These are phyloP conservation scores for Phytophthora citricola DNA, from an alignment of 352 stramenopile species.

Conservation along the genomic window DNA sequence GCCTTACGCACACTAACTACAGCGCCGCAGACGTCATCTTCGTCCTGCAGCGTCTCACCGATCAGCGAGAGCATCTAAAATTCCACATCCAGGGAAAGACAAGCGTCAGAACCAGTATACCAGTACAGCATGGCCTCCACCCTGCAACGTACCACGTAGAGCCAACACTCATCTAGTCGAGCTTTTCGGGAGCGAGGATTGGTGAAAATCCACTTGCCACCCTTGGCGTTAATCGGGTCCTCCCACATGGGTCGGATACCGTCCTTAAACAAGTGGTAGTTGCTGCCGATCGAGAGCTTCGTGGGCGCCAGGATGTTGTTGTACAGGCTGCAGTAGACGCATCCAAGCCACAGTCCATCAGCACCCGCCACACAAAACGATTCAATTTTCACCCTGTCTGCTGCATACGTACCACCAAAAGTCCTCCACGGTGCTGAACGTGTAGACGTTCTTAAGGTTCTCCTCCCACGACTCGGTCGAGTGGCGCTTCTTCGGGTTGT, in stretches of 20 bases:
- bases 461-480: constrained; percentile 89
- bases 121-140: background rate
- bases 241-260: constrained; percentile 98
- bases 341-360: constrained; percentile 5
- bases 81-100: background rate
- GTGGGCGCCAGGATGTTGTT: constrained; percentile 95
- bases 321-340: constrained; percentile 67
- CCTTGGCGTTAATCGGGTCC: constrained; percentile 94
- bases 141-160: constrained; percentile 87
- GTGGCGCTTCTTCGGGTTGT: constrained; percentile 91
- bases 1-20: constrained; percentile 96
- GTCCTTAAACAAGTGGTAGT: constrained; percentile 98
- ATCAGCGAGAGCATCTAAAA: constrained; percentile 94
- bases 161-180: constrained; percentile 96
- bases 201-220: constrained; percentile 98
- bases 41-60: constrained; percentile 95
- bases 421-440: constrained; percentile 96
- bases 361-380: background rate
- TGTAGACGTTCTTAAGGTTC: constrained; percentile 93
- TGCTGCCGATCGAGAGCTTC: constrained; percentile 91
- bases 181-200: constrained; percentile 94
- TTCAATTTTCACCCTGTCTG: background rate
- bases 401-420: constrained; percentile 92
- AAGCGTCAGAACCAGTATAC: constrained; percentile 10
- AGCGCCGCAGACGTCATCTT: constrained; percentile 94